Evolutionary conservation across 2,329 filamentous ascomycete species (phyloP), one percentile per base, ranked within the genome.

Genomic region (Gliomastix tumulicola): DNA sequence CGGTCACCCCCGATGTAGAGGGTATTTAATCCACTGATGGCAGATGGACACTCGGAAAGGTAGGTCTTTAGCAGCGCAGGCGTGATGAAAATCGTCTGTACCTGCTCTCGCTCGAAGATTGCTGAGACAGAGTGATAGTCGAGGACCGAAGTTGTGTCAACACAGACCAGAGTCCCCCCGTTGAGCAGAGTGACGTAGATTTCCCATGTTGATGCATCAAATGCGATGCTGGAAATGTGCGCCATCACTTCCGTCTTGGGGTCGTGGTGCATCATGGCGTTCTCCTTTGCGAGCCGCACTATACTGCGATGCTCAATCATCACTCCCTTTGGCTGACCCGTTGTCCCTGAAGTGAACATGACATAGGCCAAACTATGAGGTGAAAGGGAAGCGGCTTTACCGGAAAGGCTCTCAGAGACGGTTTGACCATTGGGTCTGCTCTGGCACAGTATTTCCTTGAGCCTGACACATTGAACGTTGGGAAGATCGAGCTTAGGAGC

Each of bases 301-400:
- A 48, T 39, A 19, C 27, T 30, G 16, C 45, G 38, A 21, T 48
- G 45, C 20, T 48, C 42, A 32, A 51, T 32, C 40, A 69, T 59
- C 19, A 71, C 66, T 21, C 68, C 68, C 52, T 72, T 72, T 9
- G 68, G 68, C 21, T 55, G 53, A 8, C 68, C 68, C 2, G 68
- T 72, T 13, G 65, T 70, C 15, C 68, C 68, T 10, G 68, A 71
- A 18, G 68, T 72, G 45, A 69, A 72, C 48, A 71, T 66, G 42
- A 70, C 66, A 19, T 52, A 50, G 3, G 44, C 44, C 15, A 48
- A 41, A 18, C 40, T 44, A 3, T 23, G 34, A 6, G 39, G 16
- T 12, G 36, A 30, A 4, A n/a, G n/a, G n/a, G n/a, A n/a, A n/a
- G n/a, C n/a, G n/a, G n/a, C n/a, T n/a, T n/a, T n/a, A n/a, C n/a